A percentile compares a stretch with the other conserved stretches of the same genome.
Evolutionary conservation across 139 green algal genomes (phyloP).

Genomic region (Coccomyxa sp.): DNA sequence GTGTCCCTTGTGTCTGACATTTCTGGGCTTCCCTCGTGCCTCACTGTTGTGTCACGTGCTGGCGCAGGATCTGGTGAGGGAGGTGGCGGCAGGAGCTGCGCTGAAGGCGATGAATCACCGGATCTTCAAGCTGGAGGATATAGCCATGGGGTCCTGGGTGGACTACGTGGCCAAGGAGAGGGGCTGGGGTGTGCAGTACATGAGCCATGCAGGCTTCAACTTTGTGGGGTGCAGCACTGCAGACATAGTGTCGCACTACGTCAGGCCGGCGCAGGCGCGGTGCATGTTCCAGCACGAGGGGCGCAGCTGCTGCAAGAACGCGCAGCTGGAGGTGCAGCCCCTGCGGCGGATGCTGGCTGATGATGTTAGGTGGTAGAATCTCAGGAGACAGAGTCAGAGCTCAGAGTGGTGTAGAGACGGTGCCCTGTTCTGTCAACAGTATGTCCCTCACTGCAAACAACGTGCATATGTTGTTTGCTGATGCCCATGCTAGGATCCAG

Average conservation of each 20-base stretch:
- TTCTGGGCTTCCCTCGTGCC: no score
- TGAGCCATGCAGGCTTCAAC: slow-evolving; percentile 31
- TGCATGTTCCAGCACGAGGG: slow-evolving; percentile 29
- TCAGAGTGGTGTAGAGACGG: not conserved
- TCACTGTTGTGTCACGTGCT: no score
- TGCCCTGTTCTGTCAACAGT: not conserved
- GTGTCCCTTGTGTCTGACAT: slow-evolving; percentile 10
- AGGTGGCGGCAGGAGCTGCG: slow-evolving; percentile 30
- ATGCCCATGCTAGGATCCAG: no score
- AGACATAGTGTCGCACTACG: slow-evolving; percentile 44
- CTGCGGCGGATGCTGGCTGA: not conserved
- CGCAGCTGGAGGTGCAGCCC: not conserved
- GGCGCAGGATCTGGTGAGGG: slow-evolving; percentile 19
- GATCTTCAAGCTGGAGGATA: slow-evolving; percentile 45
- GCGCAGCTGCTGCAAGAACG: slow-evolving; percentile 5
- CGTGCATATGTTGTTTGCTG: no score
- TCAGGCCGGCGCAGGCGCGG: slow-evolving; percentile 12
- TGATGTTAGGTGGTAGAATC: not conserved
- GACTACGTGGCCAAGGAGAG: slow-evolving; percentile 23
- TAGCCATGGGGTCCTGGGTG: slow-evolving; percentile 34
- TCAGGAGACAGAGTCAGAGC: not conserved
- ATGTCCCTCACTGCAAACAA: no score
- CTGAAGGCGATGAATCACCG: slow-evolving; percentile 18
- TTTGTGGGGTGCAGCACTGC: slow-evolving; percentile 18
- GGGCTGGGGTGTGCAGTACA: slow-evolving; percentile 15